Base-by-base conservation (phyloP, 768 basidiomycete species). In the Sarcodon aspratus region DNA sequence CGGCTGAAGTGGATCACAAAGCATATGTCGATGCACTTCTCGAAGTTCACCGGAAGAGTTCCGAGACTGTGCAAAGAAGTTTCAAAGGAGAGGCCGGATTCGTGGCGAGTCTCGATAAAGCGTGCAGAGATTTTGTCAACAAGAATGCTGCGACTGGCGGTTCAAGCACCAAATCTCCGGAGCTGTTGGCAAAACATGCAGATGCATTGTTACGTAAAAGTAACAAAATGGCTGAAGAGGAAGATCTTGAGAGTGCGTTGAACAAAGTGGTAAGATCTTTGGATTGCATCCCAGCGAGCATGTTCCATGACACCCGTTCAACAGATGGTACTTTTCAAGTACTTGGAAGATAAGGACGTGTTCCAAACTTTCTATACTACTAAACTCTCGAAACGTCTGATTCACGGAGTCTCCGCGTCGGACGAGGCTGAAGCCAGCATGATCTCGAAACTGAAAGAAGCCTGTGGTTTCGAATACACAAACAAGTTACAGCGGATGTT, bases 311-410 rank as follows among this genome's bases (percentile, higher is more conserved):
- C 45, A 38, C 47, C 35, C 27, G 11, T 33, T 46, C 35, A 53
- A 2, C 60, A 98, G 95, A 96, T 97, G 93, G 75, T 89, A 11
- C 69, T 98, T 45, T 96, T 99, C 85, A 93, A 93, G 63, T 98
- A 96, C 66, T 85, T 97, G 57, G 91, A 94, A 62, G 94, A 98
- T 73, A 96, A 96, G 71, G 95, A 99, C 55, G 90, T 98, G 10
- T 99, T 97, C 80, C 93, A 95, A 61, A 87, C 87, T 13, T 98
- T 95, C 74, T 98, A 99, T 69, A 87, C 85, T 12, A 95, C 90
- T 54, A 94, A 90, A 64, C 68, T 98, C 18, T 89, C 89, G 34
- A 89, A 88, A 62, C 91, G 95, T 52, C 80, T 99, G 21, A 91
- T 99, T 56, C 82, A 89, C 55, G 80, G 80, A 10, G 80, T 87